Evolutionary conservation across 2,329 filamentous ascomycete genomes (phyloP).

Genomic region (Penicillium psychrosexuale): DNA sequence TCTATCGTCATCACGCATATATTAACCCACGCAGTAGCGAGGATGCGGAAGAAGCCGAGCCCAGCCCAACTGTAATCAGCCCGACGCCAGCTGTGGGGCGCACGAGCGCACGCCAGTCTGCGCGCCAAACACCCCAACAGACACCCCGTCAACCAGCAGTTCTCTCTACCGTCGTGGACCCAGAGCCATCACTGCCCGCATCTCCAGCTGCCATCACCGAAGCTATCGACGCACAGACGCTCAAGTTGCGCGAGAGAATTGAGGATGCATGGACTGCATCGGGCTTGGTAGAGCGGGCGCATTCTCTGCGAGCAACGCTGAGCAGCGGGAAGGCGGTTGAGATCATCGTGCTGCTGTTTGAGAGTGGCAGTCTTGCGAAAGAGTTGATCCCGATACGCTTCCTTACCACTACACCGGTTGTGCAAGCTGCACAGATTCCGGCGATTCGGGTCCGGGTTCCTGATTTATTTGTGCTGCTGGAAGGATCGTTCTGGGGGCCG

Average conservation of each 20-base stretch:
- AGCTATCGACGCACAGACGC: constrained; percentile 66
- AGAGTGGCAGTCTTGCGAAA: constrained; percentile 66
- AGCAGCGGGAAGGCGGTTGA: constrained; percentile 69
- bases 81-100: not conserved
- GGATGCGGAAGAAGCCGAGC: not conserved
- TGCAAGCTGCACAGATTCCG: constrained; percentile 54
- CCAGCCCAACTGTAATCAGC: constrained; percentile 1
- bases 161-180: not conserved
- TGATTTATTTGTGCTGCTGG: constrained; percentile 76
- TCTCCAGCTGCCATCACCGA: constrained; percentile 55
- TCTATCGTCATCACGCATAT: constrained; percentile 11
- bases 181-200: constrained; percentile 30
- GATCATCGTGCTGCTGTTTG: constrained; percentile 63
- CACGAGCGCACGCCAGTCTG: not conserved
- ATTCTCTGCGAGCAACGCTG: constrained; percentile 65
- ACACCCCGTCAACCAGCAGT: not conserved
- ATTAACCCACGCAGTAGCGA: constrained; percentile 12
- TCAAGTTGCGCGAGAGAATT: constrained; percentile 35
- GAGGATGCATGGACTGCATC: constrained; percentile 36
- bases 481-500: constrained; percentile 78
- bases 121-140: constrained; percentile 1
- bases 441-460: constrained; percentile 67
- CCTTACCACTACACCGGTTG: constrained; percentile 67
- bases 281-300: constrained; percentile 48
- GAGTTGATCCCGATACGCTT: constrained; percentile 70